Evolutionary conservation across 1,284 basidiomycete species (phyloP).

Genomic region (Sporisorium graminicola): DNA sequence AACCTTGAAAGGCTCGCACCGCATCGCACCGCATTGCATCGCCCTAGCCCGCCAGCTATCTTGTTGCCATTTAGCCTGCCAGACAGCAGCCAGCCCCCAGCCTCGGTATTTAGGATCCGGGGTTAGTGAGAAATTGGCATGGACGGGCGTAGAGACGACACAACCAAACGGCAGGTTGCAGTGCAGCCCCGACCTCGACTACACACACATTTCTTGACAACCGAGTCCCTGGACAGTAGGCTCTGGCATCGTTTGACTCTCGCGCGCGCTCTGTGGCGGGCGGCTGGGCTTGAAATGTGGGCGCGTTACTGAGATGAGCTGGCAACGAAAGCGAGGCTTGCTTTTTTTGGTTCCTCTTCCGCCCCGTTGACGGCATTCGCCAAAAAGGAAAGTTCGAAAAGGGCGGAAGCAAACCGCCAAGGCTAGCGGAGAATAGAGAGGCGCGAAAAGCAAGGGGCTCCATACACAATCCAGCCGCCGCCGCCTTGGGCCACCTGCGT

Average conservation of each 20-base stretch:
- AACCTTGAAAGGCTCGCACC: not conserved
- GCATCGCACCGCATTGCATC: not conserved
- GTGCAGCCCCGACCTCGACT: too few species aligned
- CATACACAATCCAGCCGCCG: not conserved
- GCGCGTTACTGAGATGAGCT: not conserved
- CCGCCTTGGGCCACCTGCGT: not conserved
- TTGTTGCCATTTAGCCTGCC: too few species aligned
- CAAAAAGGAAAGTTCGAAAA: not conserved
- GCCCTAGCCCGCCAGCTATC: too few species aligned
- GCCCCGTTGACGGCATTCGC: not conserved
- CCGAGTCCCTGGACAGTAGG: too few species aligned
- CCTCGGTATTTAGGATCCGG: too few species aligned
- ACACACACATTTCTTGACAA: too few species aligned
- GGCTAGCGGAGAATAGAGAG: constrained; percentile 4
- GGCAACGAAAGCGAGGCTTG: not conserved
- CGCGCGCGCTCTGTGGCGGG: not conserved
- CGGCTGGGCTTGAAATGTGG: constrained; percentile 7
- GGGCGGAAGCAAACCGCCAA: not conserved
- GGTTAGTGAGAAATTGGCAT: too few species aligned
- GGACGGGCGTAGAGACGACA: too few species aligned
- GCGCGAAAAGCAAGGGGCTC: constrained; percentile 13
- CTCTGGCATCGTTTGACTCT: not conserved
- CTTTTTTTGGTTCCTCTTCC: too few species aligned
- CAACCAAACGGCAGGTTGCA: too few species aligned
- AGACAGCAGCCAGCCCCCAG: too few species aligned